Conservation (phyloP, 495 filamentous ascomycete genomes). For the Daldinia bambusicola region DNA sequence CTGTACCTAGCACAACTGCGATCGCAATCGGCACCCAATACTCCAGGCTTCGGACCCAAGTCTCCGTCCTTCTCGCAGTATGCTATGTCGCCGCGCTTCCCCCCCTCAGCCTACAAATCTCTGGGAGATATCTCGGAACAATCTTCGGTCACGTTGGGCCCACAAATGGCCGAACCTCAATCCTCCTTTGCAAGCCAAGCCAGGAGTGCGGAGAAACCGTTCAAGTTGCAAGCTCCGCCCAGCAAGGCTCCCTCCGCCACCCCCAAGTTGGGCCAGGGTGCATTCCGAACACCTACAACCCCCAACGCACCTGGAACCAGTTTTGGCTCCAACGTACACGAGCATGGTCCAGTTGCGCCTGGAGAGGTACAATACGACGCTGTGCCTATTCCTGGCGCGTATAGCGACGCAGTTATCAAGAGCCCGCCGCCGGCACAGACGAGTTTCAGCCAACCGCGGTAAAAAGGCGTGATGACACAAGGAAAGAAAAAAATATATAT, state of each 20-base stretch:
- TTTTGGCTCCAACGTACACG: slow-evolving; percentile 45
- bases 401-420: slow-evolving; percentile 59
- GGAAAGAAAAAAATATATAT: slow-evolving; percentile 15
- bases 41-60: slow-evolving; percentile 81
- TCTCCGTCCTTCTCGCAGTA: slow-evolving; percentile 64
- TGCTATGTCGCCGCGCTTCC: slow-evolving; percentile 65
- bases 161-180: slow-evolving; percentile 54
- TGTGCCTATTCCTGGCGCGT: slow-evolving; percentile 75
- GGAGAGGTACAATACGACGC: slow-evolving; percentile 73
- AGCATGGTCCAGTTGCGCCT: slow-evolving; percentile 64
- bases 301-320: slow-evolving; percentile 39
- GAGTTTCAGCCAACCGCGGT: slow-evolving; percentile 48
- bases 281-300: slow-evolving; percentile 59
- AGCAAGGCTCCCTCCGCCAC: slow-evolving; percentile 79
- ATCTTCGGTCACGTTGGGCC: slow-evolving; percentile 59
- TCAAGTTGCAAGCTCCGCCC: slow-evolving; percentile 87
- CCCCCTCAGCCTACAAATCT: slow-evolving; percentile 60
- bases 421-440: slow-evolving; percentile 56
- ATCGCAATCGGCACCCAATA: slow-evolving; percentile 92
- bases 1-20: slow-evolving; percentile 96
- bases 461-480: background rate
- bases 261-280: slow-evolving; percentile 69
- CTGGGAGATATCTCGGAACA: slow-evolving; percentile 56
- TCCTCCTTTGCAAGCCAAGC: slow-evolving; percentile 55
- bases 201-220: slow-evolving; percentile 64